Evolutionary conservation across 2,329 filamentous ascomycete genomes (phyloP), one percentile per base, ranked within the genome.

Genomic region (Fusarium denticulatum): DNA sequence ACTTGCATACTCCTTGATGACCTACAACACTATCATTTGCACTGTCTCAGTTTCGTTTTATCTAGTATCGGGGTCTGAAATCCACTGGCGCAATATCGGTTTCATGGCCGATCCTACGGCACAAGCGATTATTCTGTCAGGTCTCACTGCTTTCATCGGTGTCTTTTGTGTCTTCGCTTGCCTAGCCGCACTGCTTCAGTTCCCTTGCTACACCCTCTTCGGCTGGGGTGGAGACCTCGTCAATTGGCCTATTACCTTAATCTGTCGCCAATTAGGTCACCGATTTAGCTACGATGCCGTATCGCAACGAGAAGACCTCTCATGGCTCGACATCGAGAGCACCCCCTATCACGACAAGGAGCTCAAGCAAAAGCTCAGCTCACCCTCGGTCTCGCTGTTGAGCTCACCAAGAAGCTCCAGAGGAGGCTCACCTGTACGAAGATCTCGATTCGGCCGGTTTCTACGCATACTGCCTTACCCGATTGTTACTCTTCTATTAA

Each of bases 61-160:
- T 37, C 32, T 53, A 26, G 49, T 53, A 2, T 36, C 49, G 1
- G 79, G 80, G 13, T 77, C 77, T 6, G 80, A 82, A 36, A 75
- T 82, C 2, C 81, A 80, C 36, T 81, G 80, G 78, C 77, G 79
- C 46, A 81, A 82, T 43, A 66, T 81, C 45, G 78, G 65, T 20
- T 46, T 82, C 18, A 77, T 75, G 2, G 70, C 74, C 9, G 81
- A 82, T 32, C 67, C 79, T 2, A 77, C 78, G 3, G 78, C 79
- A 0, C 74, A 78, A 58, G 70, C 70, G 6, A 71, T 80, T 34
- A 63, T 82, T 7, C 67, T 82, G 5, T 73, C 78, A 1, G 81
- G 80, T 2, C 36, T 79, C 12, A 47, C 80, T 15, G 78, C 77
- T 14, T 77, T 76, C 18, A 46, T 68, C 3, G 18, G 79, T 26